A percentile compares a stretch with the other conserved stretches of the same genome.
These are phyloP conservation scores for Stephania yunnanensis DNA, from an alignment of 164 flowering plant genomes.

Conservation along the genomic window DNA sequence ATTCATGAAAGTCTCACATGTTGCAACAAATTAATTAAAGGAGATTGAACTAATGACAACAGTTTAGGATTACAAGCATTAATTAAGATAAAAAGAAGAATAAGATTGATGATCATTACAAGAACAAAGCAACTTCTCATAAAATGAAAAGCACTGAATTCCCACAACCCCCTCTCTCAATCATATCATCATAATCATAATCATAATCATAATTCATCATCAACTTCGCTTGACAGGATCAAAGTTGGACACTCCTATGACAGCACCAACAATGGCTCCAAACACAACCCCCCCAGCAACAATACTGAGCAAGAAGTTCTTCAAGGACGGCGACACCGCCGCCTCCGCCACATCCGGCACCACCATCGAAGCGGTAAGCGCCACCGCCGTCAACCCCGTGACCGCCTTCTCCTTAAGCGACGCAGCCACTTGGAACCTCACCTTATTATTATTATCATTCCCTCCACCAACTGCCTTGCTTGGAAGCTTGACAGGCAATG, in stretches of 20 bases:
- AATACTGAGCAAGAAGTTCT: conserved; percentile 85
- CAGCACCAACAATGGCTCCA: conserved; percentile 50
- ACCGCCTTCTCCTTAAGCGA: conserved; percentile 66
- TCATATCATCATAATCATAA: background rate
- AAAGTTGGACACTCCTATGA: conserved; percentile 71
- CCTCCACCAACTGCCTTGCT: conserved; percentile 11
- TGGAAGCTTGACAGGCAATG: conserved; percentile 38
- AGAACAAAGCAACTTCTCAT: background rate
- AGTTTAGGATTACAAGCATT: background rate
- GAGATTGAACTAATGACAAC: background rate
- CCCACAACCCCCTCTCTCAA: background rate
- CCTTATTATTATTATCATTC: conserved; percentile 17
- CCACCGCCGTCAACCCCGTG: conserved; percentile 56
- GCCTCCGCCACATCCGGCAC: conserved; percentile 58
- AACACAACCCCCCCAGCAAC: conserved; percentile 70
- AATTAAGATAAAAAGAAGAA: background rate
- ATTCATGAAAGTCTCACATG: background rate
- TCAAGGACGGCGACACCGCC: conserved; percentile 60
- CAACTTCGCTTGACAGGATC: conserved; percentile 74
- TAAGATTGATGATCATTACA: background rate
- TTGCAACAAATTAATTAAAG: background rate
- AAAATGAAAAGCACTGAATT: background rate
- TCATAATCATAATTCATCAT: conserved; percentile 4
- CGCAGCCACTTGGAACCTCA: conserved; percentile 39
- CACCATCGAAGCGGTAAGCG: conserved; percentile 52